Evolutionary conservation across 164 flowering plant species (phyloP), one percentile per base, ranked within the genome.

Genomic region (Tetracentron sinense): DNA sequence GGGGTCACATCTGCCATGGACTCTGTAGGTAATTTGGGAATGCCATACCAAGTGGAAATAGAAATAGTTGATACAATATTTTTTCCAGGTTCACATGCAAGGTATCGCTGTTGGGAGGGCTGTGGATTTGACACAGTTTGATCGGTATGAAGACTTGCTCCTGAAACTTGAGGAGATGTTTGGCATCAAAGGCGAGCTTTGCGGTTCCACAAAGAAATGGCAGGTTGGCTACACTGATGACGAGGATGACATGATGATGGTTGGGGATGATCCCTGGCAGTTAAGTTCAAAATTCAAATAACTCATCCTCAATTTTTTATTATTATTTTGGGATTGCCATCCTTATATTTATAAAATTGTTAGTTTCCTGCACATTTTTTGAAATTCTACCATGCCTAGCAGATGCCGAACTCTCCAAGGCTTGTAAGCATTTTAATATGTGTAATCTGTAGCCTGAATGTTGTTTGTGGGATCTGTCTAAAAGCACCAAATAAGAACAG

Each of bases 231-330:
- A 85, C 80, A 85, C 96, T 7, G 96, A 92, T 65, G 85, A 88
- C 67, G 98, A 92, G 72, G 92, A 84, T 66, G 98, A 92, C 74
- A 90, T 79, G 85, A 92, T 92, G 98, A 82, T 88, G 89, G 96
- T 90, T 67, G 98, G 98, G 56, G 98, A 92, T 66, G 96, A 90
- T 68, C 98, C 98, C 21, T 92, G 98, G 98, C 80, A 77, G 98
- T 91, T 72, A 85, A 81, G 92, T 81, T 16, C 49, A 20, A 10
- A 11, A 17, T n/a, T n/a, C n/a, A n/a, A n/a, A n/a, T n/a, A n/a
- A n/a, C n/a, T n/a, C n/a, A n/a, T n/a, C n/a, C n/a, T n/a, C n/a
- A n/a, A n/a, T n/a, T n/a, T n/a, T n/a, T n/a, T n/a, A n/a, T n/a
- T n/a, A n/a, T n/a, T n/a, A n/a, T n/a, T n/a, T n/a, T n/a, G n/a